These are phyloP conservation scores for Teunomyces atbi DNA, from an alignment of 805 yeast genomes.

Conservation along the genomic window DNA sequence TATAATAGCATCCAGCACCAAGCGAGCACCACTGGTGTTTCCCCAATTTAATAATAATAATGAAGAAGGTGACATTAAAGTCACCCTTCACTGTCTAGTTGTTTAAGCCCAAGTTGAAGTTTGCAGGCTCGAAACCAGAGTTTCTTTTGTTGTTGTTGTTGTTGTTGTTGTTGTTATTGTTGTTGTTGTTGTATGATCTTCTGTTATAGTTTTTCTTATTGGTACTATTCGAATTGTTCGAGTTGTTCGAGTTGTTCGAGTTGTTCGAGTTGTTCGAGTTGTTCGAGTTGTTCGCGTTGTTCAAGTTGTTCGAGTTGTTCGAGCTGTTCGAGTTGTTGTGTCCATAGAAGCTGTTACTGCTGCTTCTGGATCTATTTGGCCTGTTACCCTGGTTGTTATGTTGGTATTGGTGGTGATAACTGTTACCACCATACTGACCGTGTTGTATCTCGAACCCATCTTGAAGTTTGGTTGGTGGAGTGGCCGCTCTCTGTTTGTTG, in stretches of 20 bases:
- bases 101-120: constrained; percentile 10
- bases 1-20: neutral
- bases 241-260: constrained; percentile 21
- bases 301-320: constrained; percentile 2
- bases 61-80: neutral
- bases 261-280: constrained; percentile 1
- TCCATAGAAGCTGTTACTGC: constrained; percentile 10
- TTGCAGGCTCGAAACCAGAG: constrained; percentile 14
- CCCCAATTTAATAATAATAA: neutral
- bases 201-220: constrained; percentile 12
- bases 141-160: constrained; percentile 12
- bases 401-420: constrained; percentile 9
- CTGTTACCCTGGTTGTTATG: constrained; percentile 15
- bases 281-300: constrained; percentile 7
- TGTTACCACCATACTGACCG: constrained; percentile 7
- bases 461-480: constrained; percentile 21
- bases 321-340: constrained; percentile 6
- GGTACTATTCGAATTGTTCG: constrained; percentile 24
- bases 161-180: constrained; percentile 8
- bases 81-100: constrained; percentile 8
- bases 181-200: neutral
- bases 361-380: constrained; percentile 31
- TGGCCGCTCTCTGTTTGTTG: constrained; percentile 20
- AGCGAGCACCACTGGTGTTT: constrained; percentile 2
- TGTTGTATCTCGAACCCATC: constrained; percentile 5